phyloP scores from a whole-genome alignment of 2,329 filamentous ascomycete species.

The Rhynchosporium agropyri region DNA sequence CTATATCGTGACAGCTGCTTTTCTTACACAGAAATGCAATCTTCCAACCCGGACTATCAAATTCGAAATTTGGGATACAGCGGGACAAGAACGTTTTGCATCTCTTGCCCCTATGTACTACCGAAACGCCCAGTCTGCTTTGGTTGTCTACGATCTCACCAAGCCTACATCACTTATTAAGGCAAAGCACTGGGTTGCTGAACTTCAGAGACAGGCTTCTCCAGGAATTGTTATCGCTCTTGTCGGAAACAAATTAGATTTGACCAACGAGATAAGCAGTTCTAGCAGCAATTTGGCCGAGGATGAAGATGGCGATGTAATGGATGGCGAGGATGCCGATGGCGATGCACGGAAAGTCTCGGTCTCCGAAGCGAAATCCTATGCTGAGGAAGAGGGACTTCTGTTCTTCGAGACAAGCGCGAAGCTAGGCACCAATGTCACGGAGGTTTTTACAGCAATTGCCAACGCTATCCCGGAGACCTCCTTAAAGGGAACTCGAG shows the following conservation, averaged over 20 bases:
- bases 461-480: slow-evolving; percentile 98
- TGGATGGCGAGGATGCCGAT: slow-evolving; percentile 60
- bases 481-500: slow-evolving; percentile 84
- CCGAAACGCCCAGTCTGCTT: slow-evolving; percentile 94
- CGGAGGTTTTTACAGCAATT: slow-evolving; percentile 96
- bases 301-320: slow-evolving; percentile 48
- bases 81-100: slow-evolving; percentile 95
- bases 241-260: slow-evolving; percentile 94
- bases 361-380: slow-evolving; percentile 87
- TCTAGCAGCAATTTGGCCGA: slow-evolving; percentile 54
- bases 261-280: slow-evolving; percentile 63
- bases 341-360: slow-evolving; percentile 84
- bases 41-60: slow-evolving; percentile 90
- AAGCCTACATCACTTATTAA: slow-evolving; percentile 95
- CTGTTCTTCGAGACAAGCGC: slow-evolving; percentile 98
- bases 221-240: slow-evolving; percentile 96
- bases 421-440: slow-evolving; percentile 92
- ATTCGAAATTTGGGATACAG: slow-evolving; percentile 98
- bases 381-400: slow-evolving; percentile 91
- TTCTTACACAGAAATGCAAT: slow-evolving; percentile 98
- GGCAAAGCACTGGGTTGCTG: slow-evolving; percentile 98
- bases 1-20: slow-evolving; percentile 68
- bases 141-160: slow-evolving; percentile 98
- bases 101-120: slow-evolving; percentile 99
- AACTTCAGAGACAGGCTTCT: slow-evolving; percentile 93